Evolutionary conservation across 2,329 filamentous ascomycete species (phyloP), one percentile per base, ranked within the genome.

Genomic region (Monosporascus sp.): DNA sequence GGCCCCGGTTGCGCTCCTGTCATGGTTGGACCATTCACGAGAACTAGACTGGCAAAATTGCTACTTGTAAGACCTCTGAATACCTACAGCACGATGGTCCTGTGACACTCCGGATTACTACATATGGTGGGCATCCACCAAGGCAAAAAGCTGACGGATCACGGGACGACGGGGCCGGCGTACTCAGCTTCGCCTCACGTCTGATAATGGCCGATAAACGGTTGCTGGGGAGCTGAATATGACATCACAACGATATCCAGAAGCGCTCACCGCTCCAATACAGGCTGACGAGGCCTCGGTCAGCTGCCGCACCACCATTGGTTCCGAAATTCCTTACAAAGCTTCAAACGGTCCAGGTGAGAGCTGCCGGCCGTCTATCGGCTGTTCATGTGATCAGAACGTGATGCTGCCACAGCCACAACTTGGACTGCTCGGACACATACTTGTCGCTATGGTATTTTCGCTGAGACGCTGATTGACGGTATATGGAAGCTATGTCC

Each of bases 211-310:
- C 37, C 22, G 43, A 40, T 46, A 27, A 19, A 50, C 22, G 49
- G 50, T 49, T 34, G 48, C 40, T 34, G 50, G 48, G 20, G 41
- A 59, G 56, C 56, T 57, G 56, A 56, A 51, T 52, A 59, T 60
- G 58, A 60, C 58, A 60, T 60, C 58, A 60, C 55, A 41, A 45
- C 5, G 19, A 53, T 37, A 46, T 37, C 48, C 49, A 52, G 38
- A 20, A 52, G 52, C 53, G 53, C 51, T 60, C 51, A 48, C 51
- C 43, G 57, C 45, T 53, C 53, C 52, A 54, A 48, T 20, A 16
- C 7, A 14, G 16, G 40, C 20, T 43, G 40, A 43, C 14, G 19
- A 11, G 40, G 40, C 17, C 19, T 6, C n/a, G 5, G 22, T 43
- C 40, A 43, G 40, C n/a, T 43, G 40, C 19, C 8, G 19, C 22